Evolutionary conservation across 2,329 filamentous ascomycete species (phyloP).

Genomic region (Aureobasidium sp.): DNA sequence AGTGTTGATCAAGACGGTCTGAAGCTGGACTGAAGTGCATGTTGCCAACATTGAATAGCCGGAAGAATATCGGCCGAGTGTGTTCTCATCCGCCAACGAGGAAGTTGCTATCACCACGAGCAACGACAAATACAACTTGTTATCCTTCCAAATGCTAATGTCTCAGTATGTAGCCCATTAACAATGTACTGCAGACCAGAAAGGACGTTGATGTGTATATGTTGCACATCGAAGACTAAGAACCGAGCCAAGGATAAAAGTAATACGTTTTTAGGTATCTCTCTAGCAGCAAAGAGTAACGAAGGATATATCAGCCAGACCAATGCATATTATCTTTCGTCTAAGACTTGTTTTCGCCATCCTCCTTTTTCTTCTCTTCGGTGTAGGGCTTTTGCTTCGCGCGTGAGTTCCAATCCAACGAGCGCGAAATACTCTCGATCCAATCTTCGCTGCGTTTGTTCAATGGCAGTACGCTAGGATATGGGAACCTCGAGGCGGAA

Average conservation of each 20-base stretch:
- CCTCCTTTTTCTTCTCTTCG: neutral
- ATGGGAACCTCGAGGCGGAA: constrained; percentile 72
- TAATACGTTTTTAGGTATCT: neutral
- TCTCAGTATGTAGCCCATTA: too few relatives aligned
- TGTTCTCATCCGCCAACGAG: neutral
- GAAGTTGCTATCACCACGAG: neutral
- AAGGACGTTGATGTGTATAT: too few relatives aligned
- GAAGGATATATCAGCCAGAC: neutral
- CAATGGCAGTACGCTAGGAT: constrained; percentile 63
- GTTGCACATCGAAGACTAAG: too few relatives aligned
- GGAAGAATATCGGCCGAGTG: neutral
- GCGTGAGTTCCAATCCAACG: constrained; percentile 74
- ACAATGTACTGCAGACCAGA: too few relatives aligned
- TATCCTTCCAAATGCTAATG: neutral
- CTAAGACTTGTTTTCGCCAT: neutral
- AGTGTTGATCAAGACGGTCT: neutral
- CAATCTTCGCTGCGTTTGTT: constrained; percentile 59
- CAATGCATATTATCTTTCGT: neutral
- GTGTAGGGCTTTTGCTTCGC: constrained; percentile 64
- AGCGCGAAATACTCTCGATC: constrained; percentile 73
- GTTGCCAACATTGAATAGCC: neutral
- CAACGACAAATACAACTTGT: neutral
- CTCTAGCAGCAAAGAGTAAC: neutral
- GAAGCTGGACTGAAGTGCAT: neutral
- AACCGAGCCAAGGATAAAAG: neutral